A percentile compares a stretch with the other conserved stretches of the same genome.
Evolutionary conservation across 2,329 filamentous ascomycete species (phyloP).

Genomic region (Ceratocystis variospora): DNA sequence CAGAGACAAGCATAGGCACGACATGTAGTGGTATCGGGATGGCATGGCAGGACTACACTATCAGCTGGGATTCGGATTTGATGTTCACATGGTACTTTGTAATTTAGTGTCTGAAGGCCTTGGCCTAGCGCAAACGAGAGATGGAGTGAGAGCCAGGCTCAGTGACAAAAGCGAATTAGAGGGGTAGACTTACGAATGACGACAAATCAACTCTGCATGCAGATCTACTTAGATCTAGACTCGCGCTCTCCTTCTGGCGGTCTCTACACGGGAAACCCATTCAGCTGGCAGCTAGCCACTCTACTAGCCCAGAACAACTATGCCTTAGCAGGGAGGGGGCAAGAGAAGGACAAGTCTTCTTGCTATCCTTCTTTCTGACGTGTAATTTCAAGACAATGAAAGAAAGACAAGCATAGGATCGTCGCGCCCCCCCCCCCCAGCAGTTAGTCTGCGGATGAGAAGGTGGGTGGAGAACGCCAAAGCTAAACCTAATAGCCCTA

Average conservation of each 20-base stretch:
- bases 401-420: neutral
- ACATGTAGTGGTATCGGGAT: neutral
- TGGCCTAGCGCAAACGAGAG: neutral
- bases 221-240: neutral
- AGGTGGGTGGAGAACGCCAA: too few relatives aligned
- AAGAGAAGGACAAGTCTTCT: neutral
- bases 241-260: neutral
- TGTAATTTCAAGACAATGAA: neutral
- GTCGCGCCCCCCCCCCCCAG: neutral
- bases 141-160: neutral
- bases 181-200: slow-evolving; percentile 5
- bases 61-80: neutral
- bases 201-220: neutral
- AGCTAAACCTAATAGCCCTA: too few relatives aligned
- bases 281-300: neutral
- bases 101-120: neutral
- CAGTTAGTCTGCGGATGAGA: too few relatives aligned
- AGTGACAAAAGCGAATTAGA: slow-evolving; percentile 8
- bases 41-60: neutral
- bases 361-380: neutral
- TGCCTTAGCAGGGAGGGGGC: neutral
- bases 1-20: neutral
- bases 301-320: neutral
- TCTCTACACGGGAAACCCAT: neutral
- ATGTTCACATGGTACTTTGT: neutral